Evolutionary conservation across 768 basidiomycete species (phyloP), one percentile per base, ranked within the genome.

Genomic region (Megacollybia marginata): DNA sequence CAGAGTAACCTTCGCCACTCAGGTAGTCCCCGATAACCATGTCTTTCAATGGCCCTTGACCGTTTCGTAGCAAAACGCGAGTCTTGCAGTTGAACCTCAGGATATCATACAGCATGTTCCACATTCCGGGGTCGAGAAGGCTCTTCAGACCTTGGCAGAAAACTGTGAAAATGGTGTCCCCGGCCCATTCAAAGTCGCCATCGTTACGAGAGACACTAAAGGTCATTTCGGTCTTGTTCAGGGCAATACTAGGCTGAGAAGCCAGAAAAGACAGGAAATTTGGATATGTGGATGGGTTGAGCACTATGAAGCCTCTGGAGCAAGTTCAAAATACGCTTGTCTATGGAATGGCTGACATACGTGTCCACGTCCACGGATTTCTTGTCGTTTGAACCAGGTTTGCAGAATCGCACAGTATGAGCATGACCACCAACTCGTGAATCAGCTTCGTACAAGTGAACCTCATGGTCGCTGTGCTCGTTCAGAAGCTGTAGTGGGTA

Each of bases 111-210:
- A 89, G 63, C 69, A 90, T 71, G 45, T 83, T 70, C 80, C 85
- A 84, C 77, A 88, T 82, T 33, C 70, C 62, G 0, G 81, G 76
- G 49, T 84, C 80, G 1, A 86, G 61, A 33, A 88, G 52, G 19
- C 85, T 78, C 42, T 64, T 66, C 23, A 28, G 23, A 4, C 73
- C 67, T 62, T 88, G 87, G 57, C 82, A 83, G 61, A 90, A 90
- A 0, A 90, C 69, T 0, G 79, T 75, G 8, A 69, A 59, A 0
- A 79, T 68, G 44, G 76, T 80, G 55, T 78, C 76, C 31, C 86
- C 85, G 2, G 86, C 84, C 85, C 88, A 90, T 62, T 90, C 86
- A 55, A 87, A 87, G 1, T 57, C 62, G 0, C 86, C 88, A 18
- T 61, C 51, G 61, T 89, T 85, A 44, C 86, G 73, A 4, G 87